These are phyloP conservation scores for Diaporthe velutina DNA, from an alignment of 2,329 filamentous ascomycete species.

Conservation along the genomic window DNA sequence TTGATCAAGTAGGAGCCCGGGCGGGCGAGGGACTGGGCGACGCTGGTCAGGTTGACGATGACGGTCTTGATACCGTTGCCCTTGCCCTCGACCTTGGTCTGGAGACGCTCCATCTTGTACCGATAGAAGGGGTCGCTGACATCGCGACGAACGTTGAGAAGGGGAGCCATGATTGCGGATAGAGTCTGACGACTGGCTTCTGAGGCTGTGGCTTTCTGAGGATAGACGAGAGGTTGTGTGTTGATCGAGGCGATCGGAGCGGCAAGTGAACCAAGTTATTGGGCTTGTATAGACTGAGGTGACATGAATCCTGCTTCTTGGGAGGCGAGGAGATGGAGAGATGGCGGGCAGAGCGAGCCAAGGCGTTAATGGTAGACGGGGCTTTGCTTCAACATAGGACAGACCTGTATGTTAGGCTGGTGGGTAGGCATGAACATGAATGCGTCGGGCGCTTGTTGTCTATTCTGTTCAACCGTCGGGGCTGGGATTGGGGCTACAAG, in stretches of 20 bases:
- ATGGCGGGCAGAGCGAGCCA: slow-evolving; percentile 56
- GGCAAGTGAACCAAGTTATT: slow-evolving; percentile 40
- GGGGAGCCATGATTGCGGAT: slow-evolving; percentile 82
- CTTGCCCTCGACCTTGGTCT: slow-evolving; percentile 99
- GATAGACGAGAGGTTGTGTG: slow-evolving; percentile 30
- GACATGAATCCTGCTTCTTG: slow-evolving; percentile 53
- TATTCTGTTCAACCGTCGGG: slow-evolving; percentile 85
- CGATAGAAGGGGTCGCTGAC: slow-evolving; percentile 99
- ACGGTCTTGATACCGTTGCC: slow-evolving; percentile 99
- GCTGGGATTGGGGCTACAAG: slow-evolving; percentile 88
- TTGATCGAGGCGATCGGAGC: slow-evolving; percentile 44
- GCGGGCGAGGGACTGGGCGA: slow-evolving; percentile 91
- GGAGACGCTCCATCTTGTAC: slow-evolving; percentile 99
- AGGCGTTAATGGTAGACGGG: slow-evolving; percentile 67
- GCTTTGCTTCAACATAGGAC: slow-evolving; percentile 68
- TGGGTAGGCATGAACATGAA: slow-evolving; percentile 75
- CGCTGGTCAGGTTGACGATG: slow-evolving; percentile 95
- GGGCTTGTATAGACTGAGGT: slow-evolving; percentile 47
- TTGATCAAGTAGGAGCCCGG: slow-evolving; percentile 98
- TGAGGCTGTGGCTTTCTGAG: slow-evolving; percentile 27
- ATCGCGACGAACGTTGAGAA: slow-evolving; percentile 98
- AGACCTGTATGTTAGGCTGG: slow-evolving; percentile 64
- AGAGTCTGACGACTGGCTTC: slow-evolving; percentile 43
- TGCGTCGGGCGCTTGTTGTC: slow-evolving; percentile 54
- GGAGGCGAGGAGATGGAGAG: slow-evolving; percentile 45